phyloP scores from a whole-genome alignment of 108 stramenopile species.

The Cyclostephanos invisitatus region DNA sequence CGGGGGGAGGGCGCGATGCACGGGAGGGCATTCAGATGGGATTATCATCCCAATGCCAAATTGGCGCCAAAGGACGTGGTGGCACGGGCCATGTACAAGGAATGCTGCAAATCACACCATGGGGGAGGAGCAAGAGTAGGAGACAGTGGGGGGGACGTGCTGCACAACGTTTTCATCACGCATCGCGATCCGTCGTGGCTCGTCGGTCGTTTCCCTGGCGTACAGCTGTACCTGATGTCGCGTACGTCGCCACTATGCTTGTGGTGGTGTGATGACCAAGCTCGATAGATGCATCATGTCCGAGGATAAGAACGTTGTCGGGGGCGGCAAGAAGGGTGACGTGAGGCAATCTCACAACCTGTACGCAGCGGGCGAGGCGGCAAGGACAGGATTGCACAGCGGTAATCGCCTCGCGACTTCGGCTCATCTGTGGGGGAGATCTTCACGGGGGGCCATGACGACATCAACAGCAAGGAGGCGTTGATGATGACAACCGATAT shows the following conservation, averaged over 20 bases:
- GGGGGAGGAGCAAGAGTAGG: slow-evolving; percentile 4
- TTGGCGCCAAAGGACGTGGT: slow-evolving; percentile 95
- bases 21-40: slow-evolving; percentile 79
- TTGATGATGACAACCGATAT: slow-evolving; percentile 6
- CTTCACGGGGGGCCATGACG: slow-evolving; percentile 56
- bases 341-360: slow-evolving; percentile 45
- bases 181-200: slow-evolving; percentile 87
- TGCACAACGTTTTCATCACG: slow-evolving; percentile 82
- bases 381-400: slow-evolving; percentile 94
- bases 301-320: not conserved
- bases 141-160: too few relatives aligned
- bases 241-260: slow-evolving; percentile 67
- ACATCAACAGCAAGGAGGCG: slow-evolving; percentile 10
- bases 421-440: slow-evolving; percentile 85
- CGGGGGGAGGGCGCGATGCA: slow-evolving; percentile 87
- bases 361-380: slow-evolving; percentile 92
- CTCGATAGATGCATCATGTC: slow-evolving; percentile 67
- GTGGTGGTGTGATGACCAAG: slow-evolving; percentile 89
- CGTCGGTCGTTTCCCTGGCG: slow-evolving; percentile 81
- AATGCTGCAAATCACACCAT: slow-evolving; percentile 50
- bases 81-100: slow-evolving; percentile 84
- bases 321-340: not conserved
- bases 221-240: slow-evolving; percentile 62
- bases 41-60: slow-evolving; percentile 90
- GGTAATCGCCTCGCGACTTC: slow-evolving; percentile 92